Conservation (phyloP, 768 basidiomycete genomes). For the Gelatoporia subvermispora region DNA sequence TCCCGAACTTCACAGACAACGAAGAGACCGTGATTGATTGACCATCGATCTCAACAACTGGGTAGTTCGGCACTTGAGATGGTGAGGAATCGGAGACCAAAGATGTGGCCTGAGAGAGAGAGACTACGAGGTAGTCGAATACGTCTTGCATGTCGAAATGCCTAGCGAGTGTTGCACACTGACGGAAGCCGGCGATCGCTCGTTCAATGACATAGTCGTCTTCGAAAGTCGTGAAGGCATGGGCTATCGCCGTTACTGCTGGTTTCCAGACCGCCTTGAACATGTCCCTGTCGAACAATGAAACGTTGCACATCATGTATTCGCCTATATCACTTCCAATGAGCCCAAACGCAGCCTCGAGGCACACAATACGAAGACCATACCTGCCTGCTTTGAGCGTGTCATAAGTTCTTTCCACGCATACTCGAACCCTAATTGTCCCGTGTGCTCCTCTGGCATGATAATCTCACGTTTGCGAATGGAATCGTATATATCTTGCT, state of each 20-base stretch:
- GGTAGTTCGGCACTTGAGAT: constrained; percentile 74
- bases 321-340: constrained; percentile 35
- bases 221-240: constrained; percentile 92
- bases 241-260: constrained; percentile 89
- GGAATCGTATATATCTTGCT: constrained; percentile 91
- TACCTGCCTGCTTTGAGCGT: constrained; percentile 77
- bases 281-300: constrained; percentile 85
- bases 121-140: constrained; percentile 93
- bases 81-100: constrained; percentile 73
- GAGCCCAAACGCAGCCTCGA: background rate
- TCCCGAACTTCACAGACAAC: constrained; percentile 89
- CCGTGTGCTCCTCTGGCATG: constrained; percentile 96
- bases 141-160: constrained; percentile 90
- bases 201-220: constrained; percentile 96
- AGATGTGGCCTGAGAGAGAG: constrained; percentile 88
- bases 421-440: constrained; percentile 95
- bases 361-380: constrained; percentile 9
- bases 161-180: constrained; percentile 90
- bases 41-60: constrained; percentile 84
- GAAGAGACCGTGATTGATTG: constrained; percentile 89
- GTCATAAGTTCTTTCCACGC: constrained; percentile 95
- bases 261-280: constrained; percentile 93
- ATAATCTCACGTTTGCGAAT: constrained; percentile 93
- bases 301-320: constrained; percentile 73
- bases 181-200: constrained; percentile 92